Base-by-base conservation (phyloP, 1,284 basidiomycete genomes). In the Melampsora americana region DNA sequence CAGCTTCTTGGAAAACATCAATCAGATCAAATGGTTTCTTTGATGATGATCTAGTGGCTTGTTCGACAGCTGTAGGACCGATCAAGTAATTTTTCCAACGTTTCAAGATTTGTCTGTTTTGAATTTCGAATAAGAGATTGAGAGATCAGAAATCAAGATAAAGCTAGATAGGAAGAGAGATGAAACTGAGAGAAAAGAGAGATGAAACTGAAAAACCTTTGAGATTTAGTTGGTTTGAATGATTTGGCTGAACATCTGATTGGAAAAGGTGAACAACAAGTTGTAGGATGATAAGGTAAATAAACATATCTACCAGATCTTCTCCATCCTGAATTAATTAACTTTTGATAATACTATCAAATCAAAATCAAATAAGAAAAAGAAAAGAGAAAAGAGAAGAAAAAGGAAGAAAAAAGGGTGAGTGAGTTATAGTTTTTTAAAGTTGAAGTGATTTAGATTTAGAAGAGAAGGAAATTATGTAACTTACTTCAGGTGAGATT, bases 211-310 rank as follows among this genome's bases (percentile, higher is more conserved):
- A n/a, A n/a, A n/a, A n/a, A 74, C 71, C 71, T 66, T 66, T 74
- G 71, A 44, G 64, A 35, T 11, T 62, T 66, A 28, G 26, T 56
- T 3, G 71, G 46, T 35, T 67, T 28, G 53, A 74, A 74, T 12
- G 18, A 26, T 59, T 48, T 66, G n/a, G 69, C 67, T 30, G 81
- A 84, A 68, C 79, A 91, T 88, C 88, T 90, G 82, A 96, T 96
- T 0, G 93, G 92, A 81, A 95, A 95, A 79, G 93, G 92, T 0
- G 93, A 92, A 82, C 95, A 97, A 82, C 95, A 97, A 4, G 92
- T 91, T 9, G 84, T 83, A 78, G 85, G 87, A 84, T 94, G 86
- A 82, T 95, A 89, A 2, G 93, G 93, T 79, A 92, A 92, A 83
- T 91, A 92, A 80, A 78, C 30, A 76, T 69, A 66, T 12, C 85